A percentile compares a stretch with the other conserved stretches of the same genome.
Conservation (phyloP, 2,329 filamentous ascomycete species). For the Monosporascus sp. region DNA sequence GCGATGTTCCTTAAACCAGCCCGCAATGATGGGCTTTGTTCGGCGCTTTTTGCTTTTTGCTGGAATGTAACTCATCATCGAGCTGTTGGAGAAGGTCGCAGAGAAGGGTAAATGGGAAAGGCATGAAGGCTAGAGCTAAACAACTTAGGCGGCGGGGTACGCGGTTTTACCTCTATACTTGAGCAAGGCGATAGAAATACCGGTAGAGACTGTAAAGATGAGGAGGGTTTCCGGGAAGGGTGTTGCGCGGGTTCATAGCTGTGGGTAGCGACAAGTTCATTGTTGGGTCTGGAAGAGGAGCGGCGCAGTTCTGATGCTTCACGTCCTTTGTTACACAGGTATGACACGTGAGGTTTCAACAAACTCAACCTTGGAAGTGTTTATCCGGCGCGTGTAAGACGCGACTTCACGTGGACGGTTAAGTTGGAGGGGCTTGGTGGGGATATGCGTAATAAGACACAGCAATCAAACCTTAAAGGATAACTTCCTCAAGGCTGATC, state of each 20-base stretch:
- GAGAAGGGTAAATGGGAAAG: constrained; percentile 62
- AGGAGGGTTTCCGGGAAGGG: not conserved
- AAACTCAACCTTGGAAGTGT: too few relatives aligned
- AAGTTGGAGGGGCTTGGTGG: too few relatives aligned
- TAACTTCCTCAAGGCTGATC: too few relatives aligned
- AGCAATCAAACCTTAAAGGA: too few relatives aligned
- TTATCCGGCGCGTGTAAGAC: too few relatives aligned
- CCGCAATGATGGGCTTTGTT: constrained; percentile 36
- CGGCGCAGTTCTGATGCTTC: not conserved
- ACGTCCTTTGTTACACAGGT: too few relatives aligned
- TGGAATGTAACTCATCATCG: constrained; percentile 39
- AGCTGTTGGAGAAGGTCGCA: constrained; percentile 70
- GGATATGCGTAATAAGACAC: too few relatives aligned
- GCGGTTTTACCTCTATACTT: not conserved
- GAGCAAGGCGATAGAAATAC: not conserved
- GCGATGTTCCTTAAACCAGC: constrained; percentile 68
- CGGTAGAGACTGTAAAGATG: not conserved
- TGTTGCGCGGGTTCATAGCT: not conserved
- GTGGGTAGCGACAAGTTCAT: not conserved
- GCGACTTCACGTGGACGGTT: too few relatives aligned
- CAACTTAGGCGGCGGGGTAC: not conserved
- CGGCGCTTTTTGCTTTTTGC: constrained; percentile 23
- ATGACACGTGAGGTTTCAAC: too few relatives aligned
- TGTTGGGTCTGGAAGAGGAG: not conserved
- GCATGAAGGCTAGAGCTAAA: constrained; percentile 27